These are phyloP conservation scores for Austroboletus novae-zelandiae DNA, from an alignment of 1,284 basidiomycete genomes.

Conservation along the genomic window DNA sequence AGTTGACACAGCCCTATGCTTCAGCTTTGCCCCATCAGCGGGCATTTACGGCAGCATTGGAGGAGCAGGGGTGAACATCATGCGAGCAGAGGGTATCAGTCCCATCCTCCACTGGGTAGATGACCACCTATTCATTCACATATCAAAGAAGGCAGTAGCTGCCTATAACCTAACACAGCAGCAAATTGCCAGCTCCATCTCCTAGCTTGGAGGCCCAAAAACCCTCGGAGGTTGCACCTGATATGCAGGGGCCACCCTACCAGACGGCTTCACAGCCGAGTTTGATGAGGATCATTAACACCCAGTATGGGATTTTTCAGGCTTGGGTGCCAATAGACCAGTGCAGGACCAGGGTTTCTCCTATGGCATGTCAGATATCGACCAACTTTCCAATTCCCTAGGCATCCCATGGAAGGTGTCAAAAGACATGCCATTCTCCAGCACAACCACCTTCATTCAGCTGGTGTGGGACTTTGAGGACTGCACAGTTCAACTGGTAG, in stretches of 20 bases:
- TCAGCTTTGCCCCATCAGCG: constrained; percentile 31
- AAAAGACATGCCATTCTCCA: constrained; percentile 18
- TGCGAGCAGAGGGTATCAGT: constrained; percentile 28
- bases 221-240: not conserved
- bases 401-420: constrained; percentile 32
- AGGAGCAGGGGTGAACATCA: constrained; percentile 32
- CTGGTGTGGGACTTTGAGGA: constrained; percentile 17
- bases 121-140: constrained; percentile 37
- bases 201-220: no score
- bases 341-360: not conserved
- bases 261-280: not conserved
- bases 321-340: rapidly evolving
- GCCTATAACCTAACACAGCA: not conserved
- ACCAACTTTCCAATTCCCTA: constrained; percentile 22
- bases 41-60: constrained; percentile 33
- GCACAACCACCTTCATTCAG: constrained; percentile 12
- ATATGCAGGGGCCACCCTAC: not conserved
- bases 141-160: not conserved
- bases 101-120: constrained; percentile 43
- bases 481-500: not conserved
- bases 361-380: constrained; percentile 30
- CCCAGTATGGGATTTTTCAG: not conserved
- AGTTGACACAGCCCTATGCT: constrained; percentile 15
- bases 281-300: not conserved
- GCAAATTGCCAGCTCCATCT: not conserved